Base-by-base conservation (phyloP, 805 yeast species). In the Yarrowia osloensis region DNA sequence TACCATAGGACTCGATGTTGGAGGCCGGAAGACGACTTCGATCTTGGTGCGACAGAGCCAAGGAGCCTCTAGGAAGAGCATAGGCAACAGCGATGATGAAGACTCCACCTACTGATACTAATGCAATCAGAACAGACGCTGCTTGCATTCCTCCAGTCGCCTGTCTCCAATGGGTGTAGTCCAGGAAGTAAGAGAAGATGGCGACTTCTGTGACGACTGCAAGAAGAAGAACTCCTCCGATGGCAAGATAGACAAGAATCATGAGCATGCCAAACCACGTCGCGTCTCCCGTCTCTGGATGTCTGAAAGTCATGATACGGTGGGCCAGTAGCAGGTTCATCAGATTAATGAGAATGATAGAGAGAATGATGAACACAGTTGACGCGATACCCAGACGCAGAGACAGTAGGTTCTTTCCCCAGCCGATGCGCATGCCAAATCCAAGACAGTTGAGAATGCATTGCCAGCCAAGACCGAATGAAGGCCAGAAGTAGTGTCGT, bases 221-320 rank as follows among this genome's bases (percentile, higher is more conserved):
- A 88, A 88, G 86, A 15, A 81, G 80, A 52, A 88, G 82, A 66
- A 88, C 80, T 8, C 83, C 86, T 31, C 81, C 66, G 29, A 89
- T 91, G 62, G 86, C 70, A 7, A 77, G 70, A 72, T 89, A 88
- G 31, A 86, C 71, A 1, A 75, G 47, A 49, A 81, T 73, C 88
- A 88, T 84, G 31, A 77, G 65, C 39, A 68, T 67, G 83, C 87
- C 84, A 71, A 88, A 85, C 68, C 68, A 65, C 67, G 75, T 78
- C 42, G 82, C 75, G 21, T 84, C 81, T 47, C 92, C 93, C 9
- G 86, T 82, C 61, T 84, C 86, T 15, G 94, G 93, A 74, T 89
- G 93, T 74, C 88, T 81, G 89, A 91, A 87, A 6, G 91, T 87
- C 76, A 88, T 87, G 31, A 88, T 78, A 74, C 94, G 83, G 74